These are phyloP conservation scores for Microascus cirrosus DNA, from an alignment of 2,329 filamentous ascomycete genomes.

Conservation along the genomic window DNA sequence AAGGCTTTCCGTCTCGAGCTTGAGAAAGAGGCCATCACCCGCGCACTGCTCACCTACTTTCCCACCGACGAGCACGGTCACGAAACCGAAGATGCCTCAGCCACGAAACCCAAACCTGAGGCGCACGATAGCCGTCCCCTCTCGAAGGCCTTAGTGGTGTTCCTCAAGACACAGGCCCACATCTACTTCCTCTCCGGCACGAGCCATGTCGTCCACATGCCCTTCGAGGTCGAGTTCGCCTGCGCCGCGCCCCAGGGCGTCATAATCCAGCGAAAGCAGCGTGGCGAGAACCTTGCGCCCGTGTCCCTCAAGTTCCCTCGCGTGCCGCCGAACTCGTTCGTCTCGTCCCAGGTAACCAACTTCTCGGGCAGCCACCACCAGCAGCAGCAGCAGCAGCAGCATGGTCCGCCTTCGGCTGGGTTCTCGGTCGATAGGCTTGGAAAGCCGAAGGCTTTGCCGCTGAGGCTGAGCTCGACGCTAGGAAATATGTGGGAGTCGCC, in stretches of 20 bases:
- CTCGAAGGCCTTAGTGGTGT: constrained; percentile 70
- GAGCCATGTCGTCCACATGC: constrained; percentile 82
- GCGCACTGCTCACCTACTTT: constrained; percentile 79
- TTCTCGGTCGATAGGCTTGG: constrained; percentile 48
- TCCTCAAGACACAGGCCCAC: constrained; percentile 86
- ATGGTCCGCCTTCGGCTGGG: constrained; percentile 11
- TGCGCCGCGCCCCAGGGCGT: constrained; percentile 75
- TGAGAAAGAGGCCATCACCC: constrained; percentile 77
- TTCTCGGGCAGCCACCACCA: constrained; percentile 17
- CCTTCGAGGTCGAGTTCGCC: constrained; percentile 84
- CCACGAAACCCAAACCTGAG: constrained; percentile 6
- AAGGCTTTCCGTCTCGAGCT: constrained; percentile 78
- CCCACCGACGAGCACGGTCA: constrained; percentile 37
- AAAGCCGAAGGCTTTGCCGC: constrained; percentile 40
- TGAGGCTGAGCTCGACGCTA: constrained; percentile 40
- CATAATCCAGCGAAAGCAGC: constrained; percentile 71
- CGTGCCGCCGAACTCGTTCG: constrained; percentile 75
- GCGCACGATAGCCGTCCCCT: constrained; percentile 16
- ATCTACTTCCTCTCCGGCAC: constrained; percentile 84
- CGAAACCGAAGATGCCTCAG: constrained; percentile 3
- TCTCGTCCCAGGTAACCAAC: constrained; percentile 51
- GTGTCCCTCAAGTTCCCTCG: constrained; percentile 44
- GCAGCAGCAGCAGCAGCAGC: constrained; percentile 37
- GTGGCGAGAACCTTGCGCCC: constrained; percentile 34
- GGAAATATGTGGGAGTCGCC: constrained; percentile 48